These are phyloP conservation scores for Fraxinus floribunda DNA, from an alignment of 305 asterid genomes.

Conservation along the genomic window DNA sequence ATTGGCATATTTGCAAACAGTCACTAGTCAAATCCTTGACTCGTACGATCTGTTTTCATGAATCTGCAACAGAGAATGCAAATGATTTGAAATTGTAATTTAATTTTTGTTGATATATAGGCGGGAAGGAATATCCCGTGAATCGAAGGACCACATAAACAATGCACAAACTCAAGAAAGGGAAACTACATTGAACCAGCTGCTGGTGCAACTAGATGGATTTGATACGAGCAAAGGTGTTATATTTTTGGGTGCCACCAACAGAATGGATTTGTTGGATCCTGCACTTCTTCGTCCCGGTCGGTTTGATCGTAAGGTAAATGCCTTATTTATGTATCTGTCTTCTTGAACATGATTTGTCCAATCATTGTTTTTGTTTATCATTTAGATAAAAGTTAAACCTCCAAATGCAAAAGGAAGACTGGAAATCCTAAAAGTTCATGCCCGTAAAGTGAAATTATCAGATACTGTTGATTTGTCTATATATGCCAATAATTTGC, in stretches of 20 bases:
- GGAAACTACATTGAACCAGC: conserved; percentile 95
- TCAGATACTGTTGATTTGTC: conserved; percentile 49
- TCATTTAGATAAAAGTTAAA: conserved; percentile 23
- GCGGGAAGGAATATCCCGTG: conserved; percentile 77
- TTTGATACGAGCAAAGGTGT: conserved; percentile 99
- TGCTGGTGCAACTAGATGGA: conserved; percentile 89
- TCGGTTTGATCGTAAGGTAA: conserved; percentile 95
- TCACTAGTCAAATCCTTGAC: background rate
- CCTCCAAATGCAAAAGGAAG: conserved; percentile 59
- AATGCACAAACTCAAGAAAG: conserved; percentile 89
- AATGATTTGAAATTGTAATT: conserved; percentile 8
- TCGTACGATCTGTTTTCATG: background rate
- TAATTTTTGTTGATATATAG: conserved; percentile 42
- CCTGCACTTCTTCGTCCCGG: conserved; percentile 99
- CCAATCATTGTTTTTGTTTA: background rate
- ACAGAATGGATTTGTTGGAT: conserved; percentile 89
- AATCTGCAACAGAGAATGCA: background rate
- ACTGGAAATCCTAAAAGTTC: conserved; percentile 48
- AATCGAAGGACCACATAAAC: conserved; percentile 48
- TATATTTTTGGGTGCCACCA: conserved; percentile 93
- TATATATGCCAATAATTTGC: conserved; percentile 45
- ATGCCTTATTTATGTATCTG: background rate
- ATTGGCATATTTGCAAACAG: background rate
- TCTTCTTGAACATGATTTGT: conserved; percentile 27
- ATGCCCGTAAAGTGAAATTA: conserved; percentile 43